A percentile compares a stretch with the other conserved stretches of the same genome.
Conservation (phyloP, 805 yeast genomes). For the Candida manassasensis region DNA sequence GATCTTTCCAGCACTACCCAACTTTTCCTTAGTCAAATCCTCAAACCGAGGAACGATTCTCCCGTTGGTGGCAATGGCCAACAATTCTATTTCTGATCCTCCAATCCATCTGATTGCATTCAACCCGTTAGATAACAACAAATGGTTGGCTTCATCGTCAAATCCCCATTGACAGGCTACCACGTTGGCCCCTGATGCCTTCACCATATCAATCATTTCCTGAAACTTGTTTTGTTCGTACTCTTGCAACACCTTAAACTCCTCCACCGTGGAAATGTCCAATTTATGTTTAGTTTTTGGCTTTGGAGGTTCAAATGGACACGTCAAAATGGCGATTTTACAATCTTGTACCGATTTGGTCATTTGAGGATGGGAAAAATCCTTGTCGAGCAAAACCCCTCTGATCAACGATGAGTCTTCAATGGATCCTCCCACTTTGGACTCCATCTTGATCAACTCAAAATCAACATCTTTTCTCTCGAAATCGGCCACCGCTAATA, state of each 20-base stretch:
- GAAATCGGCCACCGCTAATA: slow-evolving; percentile 84
- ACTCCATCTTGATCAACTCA: slow-evolving; percentile 91
- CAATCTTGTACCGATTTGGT: slow-evolving; percentile 74
- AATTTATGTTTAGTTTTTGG: slow-evolving; percentile 98
- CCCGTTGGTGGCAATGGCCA: slow-evolving; percentile 97
- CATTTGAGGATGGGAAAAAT: slow-evolving; percentile 98
- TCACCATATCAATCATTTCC: slow-evolving; percentile 85
- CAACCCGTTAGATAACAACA: slow-evolving; percentile 77
- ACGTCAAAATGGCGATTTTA: slow-evolving; percentile 89
- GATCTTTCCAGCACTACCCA: slow-evolving; percentile 84
- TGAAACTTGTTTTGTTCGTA: slow-evolving; percentile 89
- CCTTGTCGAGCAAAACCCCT: slow-evolving; percentile 94
- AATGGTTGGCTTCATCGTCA: slow-evolving; percentile 96
- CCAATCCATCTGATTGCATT: slow-evolving; percentile 99
- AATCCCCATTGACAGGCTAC: slow-evolving; percentile 99
- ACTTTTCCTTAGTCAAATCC: slow-evolving; percentile 74
- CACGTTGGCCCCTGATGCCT: slow-evolving; percentile 87
- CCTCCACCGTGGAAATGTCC: slow-evolving; percentile 90
- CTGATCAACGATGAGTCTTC: slow-evolving; percentile 79
- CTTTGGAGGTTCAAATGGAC: slow-evolving; percentile 99
- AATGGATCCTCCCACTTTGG: slow-evolving; percentile 91
- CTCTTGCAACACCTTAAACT: slow-evolving; percentile 81
- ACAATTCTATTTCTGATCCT: slow-evolving; percentile 90
- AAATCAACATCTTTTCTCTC: slow-evolving; percentile 94
- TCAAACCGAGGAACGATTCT: slow-evolving; percentile 96